Base-by-base conservation (phyloP, 345 rosid genomes). In the Salix koriyanagi region DNA sequence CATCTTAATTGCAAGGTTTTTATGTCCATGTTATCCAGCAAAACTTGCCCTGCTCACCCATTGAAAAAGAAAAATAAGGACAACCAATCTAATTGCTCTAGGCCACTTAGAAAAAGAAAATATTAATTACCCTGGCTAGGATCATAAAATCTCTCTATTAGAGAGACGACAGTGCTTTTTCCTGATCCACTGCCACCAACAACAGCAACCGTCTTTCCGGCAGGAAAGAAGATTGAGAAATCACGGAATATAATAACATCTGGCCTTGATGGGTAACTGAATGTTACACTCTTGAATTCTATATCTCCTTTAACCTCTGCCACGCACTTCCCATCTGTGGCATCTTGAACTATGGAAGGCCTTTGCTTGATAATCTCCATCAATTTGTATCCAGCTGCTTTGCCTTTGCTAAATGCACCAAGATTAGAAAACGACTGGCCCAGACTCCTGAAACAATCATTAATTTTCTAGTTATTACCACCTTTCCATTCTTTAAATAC, bases 171-270 rank as follows among this genome's bases (percentile, higher is more conserved):
- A 25, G 99, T 96, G 83, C 99, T 96, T 85, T 96, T 96, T 72
- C 99, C 99, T 34, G 98, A 94, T 25, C 99, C 99, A 65, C 99
- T 96, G 6, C 99, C 98, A 65, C 99, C 99, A 79, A 96, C 99
- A 7, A 94, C 99, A 0, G 99, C 99, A 42, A 96, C 89, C 0
- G 99, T 96, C 80, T 92, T 96, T 77, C 98, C 99, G 2, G 98
- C 97, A 30, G 99, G 95, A 61, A 96, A 94, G 90, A 89, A 96
- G 65, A 94, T 94, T 4, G 94, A 87, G 75, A 96, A 96, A 80
- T 90, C 87, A 62, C 94, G 88, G 79, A 96, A 94, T 75, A 96
- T 90, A 67, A 91, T 78, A 80, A 96, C 98, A 79, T 96, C 99
- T 3, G 99, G 98, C 80, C 99, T 87, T 46, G 99, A 96, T 39